Base-by-base conservation (phyloP, 2,329 filamentous ascomycete species). In the Metarhizium guizhouense region DNA sequence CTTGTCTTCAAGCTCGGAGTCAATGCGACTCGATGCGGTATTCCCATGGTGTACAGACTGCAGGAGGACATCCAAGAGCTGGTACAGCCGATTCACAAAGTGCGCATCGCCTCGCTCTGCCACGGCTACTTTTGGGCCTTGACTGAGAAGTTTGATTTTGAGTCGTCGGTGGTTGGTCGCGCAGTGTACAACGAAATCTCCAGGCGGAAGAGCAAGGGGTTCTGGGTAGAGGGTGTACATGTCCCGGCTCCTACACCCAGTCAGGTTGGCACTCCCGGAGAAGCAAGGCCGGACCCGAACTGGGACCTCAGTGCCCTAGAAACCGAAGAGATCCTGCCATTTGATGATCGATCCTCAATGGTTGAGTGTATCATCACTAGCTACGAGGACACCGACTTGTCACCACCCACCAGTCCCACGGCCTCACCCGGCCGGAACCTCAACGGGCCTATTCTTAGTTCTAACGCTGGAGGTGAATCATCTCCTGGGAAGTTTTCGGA, bases 81-180 rank as follows among this genome's bases (percentile, higher is more conserved):
- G 3, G 83, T 85, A 50, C 80, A 80, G 29, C 83, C 87, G 0
- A 69, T 83, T 47, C 81, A 86, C 34, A 94, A 93, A 66, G 82
- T 95, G 43, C 86, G 89, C 47, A 76, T 95, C 47, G 90, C 88
- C 34, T 91, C 88, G 65, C 74, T 97, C 56, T 89, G 93, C 52
- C 89, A 95, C 65, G 92, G 90, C 8, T 96, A 96, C 69, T 84
- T 96, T 57, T 93, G 88, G 86, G 81, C 83, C 0, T 67, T 96
- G 58, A 84, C 82, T 4, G 86, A 92, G 57, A 85, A 83, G 55
- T 92, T 96, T 59, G 82, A 88, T 49, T 86, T 95, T 58, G 86
- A 92, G 54, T 77, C 77, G 6, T 85, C 87, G 0, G 75, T 78
- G 0, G 78, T 88, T 18, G 91, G 90, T 7, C 79, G 80, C 53